phyloP scores from a whole-genome alignment of 2,329 filamentous ascomycete species.

The Gaeumannomyces sp. region DNA sequence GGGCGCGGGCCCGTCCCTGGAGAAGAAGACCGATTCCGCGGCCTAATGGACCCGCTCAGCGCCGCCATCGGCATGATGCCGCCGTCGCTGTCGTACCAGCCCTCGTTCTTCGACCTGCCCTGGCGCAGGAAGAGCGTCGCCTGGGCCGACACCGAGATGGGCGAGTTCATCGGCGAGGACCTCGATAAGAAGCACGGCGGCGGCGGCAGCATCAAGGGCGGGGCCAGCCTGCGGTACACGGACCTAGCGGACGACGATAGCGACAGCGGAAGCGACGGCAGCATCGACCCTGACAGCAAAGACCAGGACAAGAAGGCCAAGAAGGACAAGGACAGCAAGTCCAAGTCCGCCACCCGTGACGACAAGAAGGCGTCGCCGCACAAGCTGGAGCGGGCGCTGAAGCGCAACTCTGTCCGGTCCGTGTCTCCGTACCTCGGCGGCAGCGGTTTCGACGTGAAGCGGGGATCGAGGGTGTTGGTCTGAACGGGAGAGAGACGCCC shows the following conservation, averaged over 20 bases:
- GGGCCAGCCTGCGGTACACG: background rate
- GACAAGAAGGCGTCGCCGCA: background rate
- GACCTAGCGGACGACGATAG: background rate
- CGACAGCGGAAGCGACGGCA: background rate
- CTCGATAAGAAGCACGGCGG: background rate
- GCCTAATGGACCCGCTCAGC: constrained; percentile 9
- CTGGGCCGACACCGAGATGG: constrained; percentile 8
- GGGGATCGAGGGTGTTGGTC: constrained; percentile 9
- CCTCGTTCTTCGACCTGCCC: constrained; percentile 7
- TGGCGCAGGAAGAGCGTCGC: constrained; percentile 6
- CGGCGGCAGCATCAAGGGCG: background rate
- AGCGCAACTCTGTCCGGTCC: constrained; percentile 4
- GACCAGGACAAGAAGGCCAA: background rate
- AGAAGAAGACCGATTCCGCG: constrained; percentile 9
- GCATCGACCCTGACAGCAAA: background rate
- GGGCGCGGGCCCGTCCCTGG: constrained; percentile 5
- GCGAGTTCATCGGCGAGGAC: constrained; percentile 6
- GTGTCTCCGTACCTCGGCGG: constrained; percentile 5
- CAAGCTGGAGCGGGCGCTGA: constrained; percentile 1
- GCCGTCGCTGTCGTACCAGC: constrained; percentile 8
- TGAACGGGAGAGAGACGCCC: background rate
- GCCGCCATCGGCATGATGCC: constrained; percentile 1
- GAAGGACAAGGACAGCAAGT: background rate
- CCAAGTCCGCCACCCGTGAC: background rate
- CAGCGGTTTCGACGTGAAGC: background rate